Conservation (phyloP, 805 yeast species). For the Nakazawaea wyomingensis region DNA sequence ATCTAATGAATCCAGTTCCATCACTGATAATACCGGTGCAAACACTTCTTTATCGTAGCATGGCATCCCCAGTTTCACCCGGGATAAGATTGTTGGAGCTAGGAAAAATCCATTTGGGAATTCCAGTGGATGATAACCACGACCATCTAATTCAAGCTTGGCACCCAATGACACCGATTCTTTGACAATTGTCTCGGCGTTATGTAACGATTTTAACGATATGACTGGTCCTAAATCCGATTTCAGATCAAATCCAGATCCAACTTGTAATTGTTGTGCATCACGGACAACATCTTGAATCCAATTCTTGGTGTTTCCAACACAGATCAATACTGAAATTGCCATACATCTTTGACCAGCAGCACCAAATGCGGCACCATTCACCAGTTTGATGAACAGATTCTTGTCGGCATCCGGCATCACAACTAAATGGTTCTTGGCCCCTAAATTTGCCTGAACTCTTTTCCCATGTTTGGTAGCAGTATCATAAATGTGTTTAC, state of each 20-base stretch:
- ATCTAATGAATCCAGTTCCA: conserved; percentile 58
- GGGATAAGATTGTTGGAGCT: conserved; percentile 62
- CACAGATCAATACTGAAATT: conserved; percentile 66
- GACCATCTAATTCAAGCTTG: conserved; percentile 57
- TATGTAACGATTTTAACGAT: conserved; percentile 49
- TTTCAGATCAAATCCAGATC: conserved; percentile 60
- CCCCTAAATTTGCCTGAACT: conserved; percentile 74
- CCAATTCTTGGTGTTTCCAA: conserved; percentile 63
- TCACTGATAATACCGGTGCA: conserved; percentile 67
- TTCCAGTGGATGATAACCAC: conserved; percentile 38
- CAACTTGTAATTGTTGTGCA: conserved; percentile 53
- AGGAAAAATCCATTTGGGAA: conserved; percentile 58
- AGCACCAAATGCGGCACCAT: conserved; percentile 77
- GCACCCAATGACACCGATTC: conserved; percentile 60
- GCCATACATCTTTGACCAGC: conserved; percentile 87
- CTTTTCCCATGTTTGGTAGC: conserved; percentile 68
- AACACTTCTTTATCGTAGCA: conserved; percentile 72
- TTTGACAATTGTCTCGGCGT: conserved; percentile 51
- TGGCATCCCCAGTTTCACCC: conserved; percentile 62
- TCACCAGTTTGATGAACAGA: conserved; percentile 58
- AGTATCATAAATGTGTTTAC: conserved; percentile 62
- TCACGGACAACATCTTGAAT: conserved; percentile 51
- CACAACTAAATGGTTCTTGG: conserved; percentile 71
- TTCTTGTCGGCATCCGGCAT: conserved; percentile 68
- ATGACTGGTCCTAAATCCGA: conserved; percentile 73